Evolutionary conservation across 2,329 filamentous ascomycete genomes (phyloP), one percentile per base, ranked within the genome.

Genomic region (Fusarium penzigii): DNA sequence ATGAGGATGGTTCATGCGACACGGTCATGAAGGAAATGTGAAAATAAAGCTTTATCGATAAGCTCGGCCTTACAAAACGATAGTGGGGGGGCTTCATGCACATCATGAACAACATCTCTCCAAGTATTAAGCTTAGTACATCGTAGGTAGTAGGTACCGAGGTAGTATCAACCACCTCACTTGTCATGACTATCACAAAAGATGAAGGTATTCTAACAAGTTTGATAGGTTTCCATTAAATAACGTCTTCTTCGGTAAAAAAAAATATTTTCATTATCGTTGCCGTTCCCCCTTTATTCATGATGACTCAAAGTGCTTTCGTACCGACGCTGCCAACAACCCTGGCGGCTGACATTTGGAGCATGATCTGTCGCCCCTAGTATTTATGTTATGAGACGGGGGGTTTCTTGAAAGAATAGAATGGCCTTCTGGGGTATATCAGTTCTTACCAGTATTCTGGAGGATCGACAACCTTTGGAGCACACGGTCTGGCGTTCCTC

Each of bases 31-130:
- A 25, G 20, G 20, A 25, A 25, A 25, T 25, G 20, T 25, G 43
- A 63, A 62, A 63, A 53, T 59, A 58, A 61, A 58, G 56, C 61
- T 57, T 66, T 66, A 66, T 66, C 64, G 64, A 66, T 66, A 66
- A 65, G 63, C 51, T 16, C 34, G 20, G 17, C 40, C 9, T 29
- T 20, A 17, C 16, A 17, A 4, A 25, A 25, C 5, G 7, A 5
- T 36, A 14, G 32, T 36, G 32, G 32, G 32, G 29, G 29, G 32
- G 13, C 7, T 25, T 25, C 20, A 25, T 25, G 20, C 20, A 25
- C 20, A 5, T 25, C 5, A 7, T 25, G 7, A 25, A 25, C 20
- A 25, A 25, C 20, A 25, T 25, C 20, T 25, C 20, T 25, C n/a
- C n/a, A n/a, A n/a, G n/a, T n/a, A n/a, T n/a, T n/a, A n/a, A n/a